Percentiles rank a stretch among this genome's conserved stretches.
Evolutionary conservation across 192 early-diverging fungal genomes (phyloP).

Genomic region (Linnemannia hyalina): DNA sequence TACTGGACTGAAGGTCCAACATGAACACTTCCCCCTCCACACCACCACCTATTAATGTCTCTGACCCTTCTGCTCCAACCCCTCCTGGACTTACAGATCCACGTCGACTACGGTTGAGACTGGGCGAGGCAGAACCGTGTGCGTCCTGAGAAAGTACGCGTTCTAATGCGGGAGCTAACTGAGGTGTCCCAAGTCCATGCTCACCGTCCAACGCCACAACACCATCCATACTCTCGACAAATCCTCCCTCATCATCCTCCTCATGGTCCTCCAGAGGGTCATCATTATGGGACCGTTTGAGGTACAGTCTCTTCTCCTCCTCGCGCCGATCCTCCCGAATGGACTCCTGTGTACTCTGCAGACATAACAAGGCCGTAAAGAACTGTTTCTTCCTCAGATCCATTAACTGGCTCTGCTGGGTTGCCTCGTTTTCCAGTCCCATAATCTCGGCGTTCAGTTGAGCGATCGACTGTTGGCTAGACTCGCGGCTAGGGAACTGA

Average conservation of each 20-base stretch:
- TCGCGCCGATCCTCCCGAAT: slow-evolving; percentile 42
- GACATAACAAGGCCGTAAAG: slow-evolving; percentile 29
- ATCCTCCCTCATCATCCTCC: slow-evolving; percentile 28
- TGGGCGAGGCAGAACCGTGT: not conserved
- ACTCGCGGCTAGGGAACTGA: slow-evolving; percentile 38
- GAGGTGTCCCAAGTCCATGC: not conserved
- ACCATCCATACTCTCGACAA: slow-evolving; percentile 27
- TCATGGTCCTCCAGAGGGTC: slow-evolving; percentile 20
- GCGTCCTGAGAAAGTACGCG: not conserved
- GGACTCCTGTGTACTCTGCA: slow-evolving; percentile 37
- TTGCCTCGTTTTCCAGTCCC: slow-evolving; percentile 31
- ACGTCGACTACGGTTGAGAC: not conserved
- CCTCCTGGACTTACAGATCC: slow-evolving; percentile 19
- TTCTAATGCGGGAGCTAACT: not conserved
- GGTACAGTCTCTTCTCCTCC: slow-evolving; percentile 28
- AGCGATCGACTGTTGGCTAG: slow-evolving; percentile 22
- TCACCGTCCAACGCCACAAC: not conserved
- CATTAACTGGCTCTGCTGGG: slow-evolving; percentile 27
- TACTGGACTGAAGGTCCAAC: slow-evolving; percentile 15
- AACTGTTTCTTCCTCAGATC: slow-evolving; percentile 38
- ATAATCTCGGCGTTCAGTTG: slow-evolving; percentile 29
- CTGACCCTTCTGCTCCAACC: not conserved
- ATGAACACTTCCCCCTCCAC: slow-evolving; percentile 12
- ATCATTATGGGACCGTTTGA: slow-evolving; percentile 22
- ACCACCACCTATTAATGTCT: not conserved